A percentile compares a stretch with the other conserved stretches of the same genome.
Conservation (phyloP, 495 filamentous ascomycete species). For the Lentithecium fluviatile region DNA sequence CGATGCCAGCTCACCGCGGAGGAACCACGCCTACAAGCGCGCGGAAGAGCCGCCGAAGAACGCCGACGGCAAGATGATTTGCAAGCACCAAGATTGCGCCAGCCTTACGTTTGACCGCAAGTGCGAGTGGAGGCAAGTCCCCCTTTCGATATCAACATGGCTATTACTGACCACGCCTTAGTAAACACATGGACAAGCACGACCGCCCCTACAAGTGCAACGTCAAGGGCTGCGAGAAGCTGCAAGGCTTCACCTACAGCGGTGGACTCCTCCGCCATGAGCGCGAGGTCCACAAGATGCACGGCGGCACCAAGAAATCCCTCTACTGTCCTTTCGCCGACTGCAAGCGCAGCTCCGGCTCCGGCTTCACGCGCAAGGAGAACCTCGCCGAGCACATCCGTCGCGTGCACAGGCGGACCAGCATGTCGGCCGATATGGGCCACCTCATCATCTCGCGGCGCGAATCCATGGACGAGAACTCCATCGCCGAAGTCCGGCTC, state of each 20-base stretch:
- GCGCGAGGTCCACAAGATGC: constrained; percentile 84
- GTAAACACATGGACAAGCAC: constrained; percentile 98
- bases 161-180: constrained; percentile 39
- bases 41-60: constrained; percentile 61
- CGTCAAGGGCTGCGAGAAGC: constrained; percentile 75
- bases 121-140: constrained; percentile 86
- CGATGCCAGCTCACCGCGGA: constrained; percentile 22
- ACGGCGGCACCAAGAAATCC: constrained; percentile 75
- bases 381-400: constrained; percentile 86
- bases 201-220: constrained; percentile 84
- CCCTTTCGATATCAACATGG: neutral
- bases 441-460: constrained; percentile 30
- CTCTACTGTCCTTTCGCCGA: constrained; percentile 74
- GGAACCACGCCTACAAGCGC: constrained; percentile 36
- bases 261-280: constrained; percentile 85
- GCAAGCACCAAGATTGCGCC: constrained; percentile 60
- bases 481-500: constrained; percentile 41
- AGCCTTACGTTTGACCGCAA: constrained; percentile 68
- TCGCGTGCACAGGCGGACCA: constrained; percentile 56
- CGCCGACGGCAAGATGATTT: constrained; percentile 66
- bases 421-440: constrained; percentile 48
- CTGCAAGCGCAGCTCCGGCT: constrained; percentile 74
- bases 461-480: constrained; percentile 26
- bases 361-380: constrained; percentile 81
- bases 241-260: constrained; percentile 90